Conservation (phyloP, 257 asterid species). For the Ligustrum vulgare region DNA sequence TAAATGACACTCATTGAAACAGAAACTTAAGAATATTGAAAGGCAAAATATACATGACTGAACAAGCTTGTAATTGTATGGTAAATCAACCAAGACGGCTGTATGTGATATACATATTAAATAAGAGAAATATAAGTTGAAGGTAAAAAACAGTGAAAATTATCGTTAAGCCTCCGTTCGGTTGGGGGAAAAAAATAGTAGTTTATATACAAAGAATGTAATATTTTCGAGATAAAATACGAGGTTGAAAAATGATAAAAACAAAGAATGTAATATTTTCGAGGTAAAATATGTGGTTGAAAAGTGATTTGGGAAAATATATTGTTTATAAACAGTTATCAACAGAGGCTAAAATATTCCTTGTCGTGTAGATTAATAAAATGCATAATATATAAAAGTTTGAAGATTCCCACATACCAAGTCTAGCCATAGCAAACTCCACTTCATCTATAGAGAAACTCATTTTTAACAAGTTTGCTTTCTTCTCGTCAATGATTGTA, state of each 20-base stretch:
- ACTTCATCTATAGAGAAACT: constrained; percentile 76
- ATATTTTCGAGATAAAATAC: too few relatives aligned
- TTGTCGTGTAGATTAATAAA: neutral
- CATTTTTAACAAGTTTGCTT: constrained; percentile 64
- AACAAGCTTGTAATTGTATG: constrained; percentile 8
- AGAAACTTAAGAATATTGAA: neutral
- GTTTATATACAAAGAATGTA: too few relatives aligned
- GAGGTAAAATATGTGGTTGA: too few relatives aligned
- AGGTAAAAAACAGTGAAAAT: neutral
- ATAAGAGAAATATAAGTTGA: neutral
- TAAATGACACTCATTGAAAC: constrained; percentile 14
- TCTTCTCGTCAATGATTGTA: constrained; percentile 52
- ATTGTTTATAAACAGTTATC: too few relatives aligned
- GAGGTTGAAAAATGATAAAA: too few relatives aligned
- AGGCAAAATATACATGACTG: constrained; percentile 3
- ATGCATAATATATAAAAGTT: constrained; percentile 26
- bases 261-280: too few relatives aligned
- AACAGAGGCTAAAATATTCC: neutral
- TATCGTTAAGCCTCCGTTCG: neutral
- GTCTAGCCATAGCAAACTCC: constrained; percentile 68
- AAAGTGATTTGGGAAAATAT: too few relatives aligned
- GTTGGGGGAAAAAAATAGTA: too few relatives aligned
- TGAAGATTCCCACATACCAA: constrained; percentile 60
- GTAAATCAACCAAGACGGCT: constrained; percentile 1
- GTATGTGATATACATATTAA: neutral